phyloP scores from a whole-genome alignment of 768 basidiomycete genomes.

The Pulveroboletus ravenelii region DNA sequence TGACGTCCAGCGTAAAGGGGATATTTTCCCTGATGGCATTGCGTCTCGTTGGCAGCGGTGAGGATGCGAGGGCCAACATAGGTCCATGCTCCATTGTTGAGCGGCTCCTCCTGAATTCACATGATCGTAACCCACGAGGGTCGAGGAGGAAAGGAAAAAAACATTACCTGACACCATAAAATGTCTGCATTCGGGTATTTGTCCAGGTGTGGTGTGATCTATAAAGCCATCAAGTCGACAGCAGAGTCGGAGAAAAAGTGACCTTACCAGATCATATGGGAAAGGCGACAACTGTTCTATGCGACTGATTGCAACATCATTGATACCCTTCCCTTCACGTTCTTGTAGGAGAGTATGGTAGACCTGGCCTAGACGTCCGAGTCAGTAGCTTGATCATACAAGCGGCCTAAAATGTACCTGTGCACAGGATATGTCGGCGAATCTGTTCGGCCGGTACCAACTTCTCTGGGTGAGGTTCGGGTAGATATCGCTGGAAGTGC shows the following conservation, averaged over 20 bases:
- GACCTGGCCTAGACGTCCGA: constrained; percentile 66
- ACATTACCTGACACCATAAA: constrained; percentile 79
- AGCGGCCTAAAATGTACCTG: constrained; percentile 39
- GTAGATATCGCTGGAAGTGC: constrained; percentile 89
- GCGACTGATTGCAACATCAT: constrained; percentile 90
- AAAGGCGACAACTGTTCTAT: constrained; percentile 95
- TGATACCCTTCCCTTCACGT: constrained; percentile 86
- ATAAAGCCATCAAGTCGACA: constrained; percentile 7
- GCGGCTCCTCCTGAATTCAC: constrained; percentile 70
- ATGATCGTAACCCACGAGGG: not conserved
- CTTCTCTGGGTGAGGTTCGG: constrained; percentile 69
- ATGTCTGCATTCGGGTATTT: constrained; percentile 93
- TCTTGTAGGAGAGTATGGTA: constrained; percentile 88
- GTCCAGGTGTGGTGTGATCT: constrained; percentile 93
- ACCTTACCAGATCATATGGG: constrained; percentile 86
- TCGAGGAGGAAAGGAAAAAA: not conserved
- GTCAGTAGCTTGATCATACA: not conserved
- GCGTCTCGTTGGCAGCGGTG: constrained; percentile 87
- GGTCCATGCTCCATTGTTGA: constrained; percentile 97
- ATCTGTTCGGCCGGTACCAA: constrained; percentile 82
- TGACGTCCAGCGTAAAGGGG: constrained; percentile 89
- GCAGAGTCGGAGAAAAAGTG: not conserved
- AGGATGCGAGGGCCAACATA: constrained; percentile 91
- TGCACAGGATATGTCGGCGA: constrained; percentile 87
- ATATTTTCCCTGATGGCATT: constrained; percentile 88